phyloP scores from a whole-genome alignment of 2,329 filamentous ascomycete species.

The Aspergillus sp. region DNA sequence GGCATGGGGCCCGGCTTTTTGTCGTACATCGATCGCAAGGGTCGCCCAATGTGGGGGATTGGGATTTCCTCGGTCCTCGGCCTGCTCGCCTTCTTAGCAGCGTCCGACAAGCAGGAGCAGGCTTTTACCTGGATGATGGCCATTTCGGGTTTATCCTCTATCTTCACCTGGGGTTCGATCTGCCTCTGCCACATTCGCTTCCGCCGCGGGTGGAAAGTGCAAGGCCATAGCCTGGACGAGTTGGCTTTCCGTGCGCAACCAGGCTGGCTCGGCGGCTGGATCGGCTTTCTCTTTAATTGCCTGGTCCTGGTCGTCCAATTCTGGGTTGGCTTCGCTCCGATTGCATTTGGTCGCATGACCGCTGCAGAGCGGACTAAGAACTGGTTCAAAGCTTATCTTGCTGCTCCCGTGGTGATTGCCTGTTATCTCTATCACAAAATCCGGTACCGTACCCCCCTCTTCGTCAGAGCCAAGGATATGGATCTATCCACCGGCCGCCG shows the following conservation, averaged over 20 bases:
- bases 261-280: slow-evolving; percentile 68
- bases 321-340: slow-evolving; percentile 74
- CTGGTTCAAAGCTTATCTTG: slow-evolving; percentile 60
- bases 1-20: slow-evolving; percentile 69
- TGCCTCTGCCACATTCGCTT: slow-evolving; percentile 90
- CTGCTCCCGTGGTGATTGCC: slow-evolving; percentile 45
- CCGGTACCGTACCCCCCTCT: slow-evolving; percentile 57
- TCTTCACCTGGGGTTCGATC: slow-evolving; percentile 75
- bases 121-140: slow-evolving; percentile 75
- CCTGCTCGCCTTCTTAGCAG: slow-evolving; percentile 67
- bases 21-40: slow-evolving; percentile 71
- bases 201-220: slow-evolving; percentile 63
- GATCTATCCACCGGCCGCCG: slow-evolving; percentile 77
- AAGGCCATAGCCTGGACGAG: slow-evolving; percentile 62
- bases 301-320: slow-evolving; percentile 75
- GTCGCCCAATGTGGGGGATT: slow-evolving; percentile 70
- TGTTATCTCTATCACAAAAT: slow-evolving; percentile 69
- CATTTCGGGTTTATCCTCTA: slow-evolving; percentile 60
- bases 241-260: slow-evolving; percentile 74
- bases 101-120: slow-evolving; percentile 47
- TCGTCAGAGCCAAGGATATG: slow-evolving; percentile 64
- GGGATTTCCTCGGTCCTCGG: slow-evolving; percentile 57
- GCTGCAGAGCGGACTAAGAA: slow-evolving; percentile 44
- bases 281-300: slow-evolving; percentile 66
- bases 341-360: slow-evolving; percentile 45